Base-by-base conservation (phyloP, 306 rosid species). In the Geum urbanum region DNA sequence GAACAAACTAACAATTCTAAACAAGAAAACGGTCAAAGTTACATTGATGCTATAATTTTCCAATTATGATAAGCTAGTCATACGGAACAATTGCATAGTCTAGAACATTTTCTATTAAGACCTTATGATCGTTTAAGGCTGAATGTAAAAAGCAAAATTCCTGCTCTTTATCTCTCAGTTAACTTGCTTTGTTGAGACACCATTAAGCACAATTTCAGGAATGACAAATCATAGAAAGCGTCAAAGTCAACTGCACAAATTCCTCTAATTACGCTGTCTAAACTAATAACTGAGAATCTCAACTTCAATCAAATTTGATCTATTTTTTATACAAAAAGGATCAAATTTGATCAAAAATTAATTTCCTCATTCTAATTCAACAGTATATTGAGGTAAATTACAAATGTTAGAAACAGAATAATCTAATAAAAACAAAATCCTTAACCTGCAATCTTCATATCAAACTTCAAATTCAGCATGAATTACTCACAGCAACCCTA, bases 281-380 rank as follows among this genome's bases (percentile, higher is more conserved):
- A 24, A 24, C 27, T 2, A 24, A 24, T 24, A 24, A 24, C 2
- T 24, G 27, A 24, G 27, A 24, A 24, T 24, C 27, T 24, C 27
- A 24, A 24, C 1, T 24, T 24, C 27, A 24, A 24, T 24, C 27
- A 24, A 24, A 24, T 24, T 24, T 24, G 27, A 24, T 24, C 27
- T 24, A 24, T 24, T 24, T 24, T 24, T 24, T 11, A 59, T 58
- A 67, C 73, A 47, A 0, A 19, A 74, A 44, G 48, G n/a, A 18
- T 41, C 63, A 32, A 49, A 67, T 57, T 67, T 16, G 12, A 74
- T n/a, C 14, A 16, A 32, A 37, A 43, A 67, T 46, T 22, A 5
- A 62, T 44, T 58, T 61, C 57, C 60, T 59, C 76, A 47, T 45
- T 72, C 71, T 79, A 70, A 52, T 79, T 8, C 45, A 2, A 59